Conservation (phyloP, 768 basidiomycete genomes). For the Cyathus striatus region DNA sequence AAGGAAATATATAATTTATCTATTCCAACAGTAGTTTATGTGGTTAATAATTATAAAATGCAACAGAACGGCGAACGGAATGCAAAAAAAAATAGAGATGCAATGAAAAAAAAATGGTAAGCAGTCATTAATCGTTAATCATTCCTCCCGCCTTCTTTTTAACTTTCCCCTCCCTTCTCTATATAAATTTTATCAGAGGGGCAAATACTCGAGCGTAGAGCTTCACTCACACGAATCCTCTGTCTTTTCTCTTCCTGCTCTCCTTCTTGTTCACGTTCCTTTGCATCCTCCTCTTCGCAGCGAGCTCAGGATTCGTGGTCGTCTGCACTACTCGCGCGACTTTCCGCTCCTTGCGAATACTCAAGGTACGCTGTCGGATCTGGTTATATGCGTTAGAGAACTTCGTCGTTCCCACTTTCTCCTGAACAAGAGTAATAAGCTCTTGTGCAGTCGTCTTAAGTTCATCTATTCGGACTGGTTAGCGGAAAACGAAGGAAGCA, state of each 20-base stretch:
- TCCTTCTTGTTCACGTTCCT: slow-evolving; percentile 78
- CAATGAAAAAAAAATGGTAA: too few relatives aligned
- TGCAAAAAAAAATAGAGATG: too few relatives aligned
- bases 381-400: slow-evolving; percentile 78
- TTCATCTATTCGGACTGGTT: slow-evolving; percentile 53
- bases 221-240: slow-evolving; percentile 51
- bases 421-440: slow-evolving; percentile 81
- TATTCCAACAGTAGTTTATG: too few relatives aligned
- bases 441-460: slow-evolving; percentile 78
- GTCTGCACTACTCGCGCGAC: slow-evolving; percentile 54
- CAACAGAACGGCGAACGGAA: too few relatives aligned
- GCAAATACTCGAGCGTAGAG: background rate
- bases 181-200: background rate
- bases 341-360: slow-evolving; percentile 68
- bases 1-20: too few relatives aligned
- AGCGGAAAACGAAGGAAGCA: background rate
- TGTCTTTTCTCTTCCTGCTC: slow-evolving; percentile 74
- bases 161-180: slow-evolving; percentile 47
- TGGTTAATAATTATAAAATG: too few relatives aligned
- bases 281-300: slow-evolving; percentile 70
- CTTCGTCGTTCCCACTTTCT: slow-evolving; percentile 81
- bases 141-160: slow-evolving; percentile 39
- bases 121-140: too few relatives aligned
- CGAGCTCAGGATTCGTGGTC: slow-evolving; percentile 67
- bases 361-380: slow-evolving; percentile 67